Base-by-base conservation (phyloP, 2,329 filamentous ascomycete genomes). In the Sporothrix inflata region DNA sequence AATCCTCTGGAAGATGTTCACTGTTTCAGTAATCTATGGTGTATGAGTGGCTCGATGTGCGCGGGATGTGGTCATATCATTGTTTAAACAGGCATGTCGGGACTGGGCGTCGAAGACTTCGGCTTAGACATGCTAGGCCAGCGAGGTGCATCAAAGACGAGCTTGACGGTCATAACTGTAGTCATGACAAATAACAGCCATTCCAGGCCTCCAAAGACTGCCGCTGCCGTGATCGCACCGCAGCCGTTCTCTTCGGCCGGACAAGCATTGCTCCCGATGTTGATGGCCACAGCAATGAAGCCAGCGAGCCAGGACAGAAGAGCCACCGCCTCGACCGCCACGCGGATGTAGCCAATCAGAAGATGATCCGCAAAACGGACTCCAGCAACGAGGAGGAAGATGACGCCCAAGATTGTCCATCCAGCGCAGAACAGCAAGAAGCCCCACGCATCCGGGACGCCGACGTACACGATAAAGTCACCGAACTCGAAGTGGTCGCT, bases 281-380 rank as follows among this genome's bases (percentile, higher is more conserved):
- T 71, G n/a, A 71, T 45, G 40, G 69, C 69, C 45, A 66, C 34
- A 21, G 69, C 57, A 57, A 71, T 57, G 21, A 71, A 71, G 14
- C 69, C 69, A 30, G 69, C 45, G 14, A 71, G 69, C 69, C 69
- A 71, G 5, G 69, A 71, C 14, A 71, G 47, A 9, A 71, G n/a
- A 21, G 69, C 69, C 34, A 71, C 60, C 8, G 19, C 34, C 60
- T 71, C 69, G 12, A 66, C 60, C 1, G 60, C 47, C 42, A 65
- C 27, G 38, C 42, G 14, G n/a, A 42, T 3, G 30, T 71, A 71
- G 55, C 38, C 27, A 19, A 42, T 40, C 19, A 40, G n/a, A 16
- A 4, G 24, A 42, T 30, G 27, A 3, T 30, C 5, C 1, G 45
- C 21, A 21, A 70, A 49, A 45, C 12, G 3, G 47, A 55, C 3